phyloP scores from a whole-genome alignment of 2,329 filamentous ascomycete species.

The Rugonectria rugulosa region DNA sequence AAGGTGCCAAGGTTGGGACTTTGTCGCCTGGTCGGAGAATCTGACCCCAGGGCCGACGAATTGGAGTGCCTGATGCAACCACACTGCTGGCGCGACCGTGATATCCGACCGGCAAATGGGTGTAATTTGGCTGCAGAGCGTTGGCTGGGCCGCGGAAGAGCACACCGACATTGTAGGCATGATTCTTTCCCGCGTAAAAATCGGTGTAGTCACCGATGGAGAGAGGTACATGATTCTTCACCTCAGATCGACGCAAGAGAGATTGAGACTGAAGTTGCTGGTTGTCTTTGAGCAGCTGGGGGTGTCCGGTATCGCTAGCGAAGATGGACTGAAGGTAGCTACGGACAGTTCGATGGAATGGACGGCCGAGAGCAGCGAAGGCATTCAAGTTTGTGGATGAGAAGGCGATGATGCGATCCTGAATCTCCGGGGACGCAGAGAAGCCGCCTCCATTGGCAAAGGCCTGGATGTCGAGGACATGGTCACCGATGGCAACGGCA shows the following conservation, averaged over 20 bases:
- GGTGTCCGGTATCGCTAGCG: conserved; percentile 58
- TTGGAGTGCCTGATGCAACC: conserved; percentile 76
- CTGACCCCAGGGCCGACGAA: conserved; percentile 77
- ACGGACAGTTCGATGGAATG: conserved; percentile 74
- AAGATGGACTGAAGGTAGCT: conserved; percentile 70
- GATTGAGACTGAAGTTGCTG: conserved; percentile 39
- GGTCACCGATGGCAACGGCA: conserved; percentile 75
- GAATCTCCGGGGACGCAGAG: conserved; percentile 33
- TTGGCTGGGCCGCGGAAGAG: conserved; percentile 78
- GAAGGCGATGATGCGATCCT: conserved; percentile 39
- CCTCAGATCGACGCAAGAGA: conserved; percentile 48
- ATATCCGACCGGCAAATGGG: conserved; percentile 80
- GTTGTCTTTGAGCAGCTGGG: conserved; percentile 47
- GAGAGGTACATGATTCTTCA: conserved; percentile 77
- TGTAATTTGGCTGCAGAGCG: conserved; percentile 83
- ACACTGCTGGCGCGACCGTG: conserved; percentile 81
- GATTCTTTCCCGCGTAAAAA: conserved; percentile 82
- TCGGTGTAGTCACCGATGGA: conserved; percentile 84
- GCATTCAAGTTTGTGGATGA: conserved; percentile 41
- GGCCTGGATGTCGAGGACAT: conserved; percentile 72
- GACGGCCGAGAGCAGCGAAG: conserved; percentile 64
- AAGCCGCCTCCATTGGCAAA: conserved; percentile 61
- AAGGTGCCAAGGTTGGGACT: conserved; percentile 65
- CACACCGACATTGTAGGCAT: conserved; percentile 74
- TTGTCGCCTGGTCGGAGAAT: conserved; percentile 59